A percentile compares a stretch with the other conserved stretches of the same genome.
phyloP scores from a whole-genome alignment of 139 green algal species.

The Tetraselmis chui region DNA sequence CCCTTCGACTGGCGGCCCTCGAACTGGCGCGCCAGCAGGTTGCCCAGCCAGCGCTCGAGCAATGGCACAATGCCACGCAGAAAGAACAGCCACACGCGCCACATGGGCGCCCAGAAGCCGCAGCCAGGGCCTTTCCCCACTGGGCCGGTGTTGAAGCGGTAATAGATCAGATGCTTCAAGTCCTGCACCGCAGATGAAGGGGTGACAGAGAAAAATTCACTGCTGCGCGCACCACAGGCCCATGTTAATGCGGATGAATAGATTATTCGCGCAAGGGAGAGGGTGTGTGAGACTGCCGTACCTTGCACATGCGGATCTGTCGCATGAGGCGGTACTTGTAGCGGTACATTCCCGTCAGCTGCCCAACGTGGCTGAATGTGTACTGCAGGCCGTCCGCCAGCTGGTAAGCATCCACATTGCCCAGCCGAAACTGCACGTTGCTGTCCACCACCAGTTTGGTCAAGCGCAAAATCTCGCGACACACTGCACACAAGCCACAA shows the following conservation, averaged over 20 bases:
- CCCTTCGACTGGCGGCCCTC: slow-evolving; percentile 93
- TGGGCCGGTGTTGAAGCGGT: slow-evolving; percentile 97
- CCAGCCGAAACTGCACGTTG: slow-evolving; percentile 95
- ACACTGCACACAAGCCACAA: slow-evolving; percentile 57
- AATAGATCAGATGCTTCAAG: slow-evolving; percentile 99
- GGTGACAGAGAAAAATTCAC: too few relatives aligned
- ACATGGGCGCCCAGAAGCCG: slow-evolving; percentile 99
- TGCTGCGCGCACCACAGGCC: too few relatives aligned
- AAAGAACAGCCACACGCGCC: slow-evolving; percentile 99
- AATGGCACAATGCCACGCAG: slow-evolving; percentile 94
- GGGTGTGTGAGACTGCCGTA: too few relatives aligned
- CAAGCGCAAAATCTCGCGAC: slow-evolving; percentile 95
- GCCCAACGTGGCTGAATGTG: slow-evolving; percentile 96
- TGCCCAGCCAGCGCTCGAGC: slow-evolving; percentile 98
- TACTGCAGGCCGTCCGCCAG: slow-evolving; percentile 99
- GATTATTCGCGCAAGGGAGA: too few relatives aligned
- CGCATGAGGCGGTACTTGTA: slow-evolving; percentile 99
- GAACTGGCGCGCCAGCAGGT: slow-evolving; percentile 98
- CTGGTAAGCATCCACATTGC: slow-evolving; percentile 99
- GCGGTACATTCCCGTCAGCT: slow-evolving; percentile 95
- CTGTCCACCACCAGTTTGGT: slow-evolving; percentile 98
- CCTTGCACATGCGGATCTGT: slow-evolving; percentile 98
- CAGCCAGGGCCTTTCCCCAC: slow-evolving; percentile 96
- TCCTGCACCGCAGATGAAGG: slow-evolving; percentile 33
- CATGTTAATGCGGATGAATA: too few relatives aligned